Conservation (phyloP, 768 basidiomycete species). For the Lactarius hatsudake region DNA sequence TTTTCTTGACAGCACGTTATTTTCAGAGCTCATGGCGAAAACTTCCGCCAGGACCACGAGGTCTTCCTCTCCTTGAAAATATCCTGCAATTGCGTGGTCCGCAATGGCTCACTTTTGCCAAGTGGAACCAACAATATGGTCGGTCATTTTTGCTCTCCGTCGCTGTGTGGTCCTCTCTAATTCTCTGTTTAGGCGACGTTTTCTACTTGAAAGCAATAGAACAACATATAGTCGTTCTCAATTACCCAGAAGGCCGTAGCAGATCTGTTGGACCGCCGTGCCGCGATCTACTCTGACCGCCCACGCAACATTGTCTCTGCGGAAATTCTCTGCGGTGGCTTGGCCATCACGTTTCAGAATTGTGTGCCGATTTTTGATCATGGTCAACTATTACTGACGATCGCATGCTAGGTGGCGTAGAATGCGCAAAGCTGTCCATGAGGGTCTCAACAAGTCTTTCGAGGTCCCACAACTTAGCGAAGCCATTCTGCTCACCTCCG, state of each 20-base stretch:
- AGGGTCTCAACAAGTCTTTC: conserved; percentile 17
- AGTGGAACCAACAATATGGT: conserved; percentile 22
- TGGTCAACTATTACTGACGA: neutral
- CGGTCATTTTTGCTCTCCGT: neutral
- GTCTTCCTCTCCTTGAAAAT: conserved; percentile 22
- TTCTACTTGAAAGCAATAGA: conserved; percentile 25
- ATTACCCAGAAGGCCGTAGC: conserved; percentile 28
- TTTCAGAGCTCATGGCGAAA: conserved; percentile 24
- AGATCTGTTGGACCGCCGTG: conserved; percentile 29
- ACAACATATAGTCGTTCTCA: conserved; percentile 29
- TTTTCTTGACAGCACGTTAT: conserved; percentile 10
- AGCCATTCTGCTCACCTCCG: conserved; percentile 20
- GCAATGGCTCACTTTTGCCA: conserved; percentile 23
- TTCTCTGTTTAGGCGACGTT: conserved; percentile 16
- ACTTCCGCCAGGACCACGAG: conserved; percentile 22
- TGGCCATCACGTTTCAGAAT: conserved; percentile 12
- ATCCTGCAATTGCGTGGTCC: conserved; percentile 12
- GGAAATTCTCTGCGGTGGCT: conserved; percentile 20
- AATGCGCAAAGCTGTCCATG: conserved; percentile 24
- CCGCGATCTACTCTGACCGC: conserved; percentile 24
- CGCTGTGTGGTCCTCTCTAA: conserved; percentile 3
- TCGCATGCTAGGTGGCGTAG: conserved; percentile 21
- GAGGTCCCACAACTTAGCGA: conserved; percentile 15
- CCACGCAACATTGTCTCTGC: conserved; percentile 23
- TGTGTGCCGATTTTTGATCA: conserved; percentile 1